A percentile compares a stretch with the other conserved stretches of the same genome.
Conservation (phyloP, 306 rosid genomes). For the Hippophae rhamnoides region DNA sequence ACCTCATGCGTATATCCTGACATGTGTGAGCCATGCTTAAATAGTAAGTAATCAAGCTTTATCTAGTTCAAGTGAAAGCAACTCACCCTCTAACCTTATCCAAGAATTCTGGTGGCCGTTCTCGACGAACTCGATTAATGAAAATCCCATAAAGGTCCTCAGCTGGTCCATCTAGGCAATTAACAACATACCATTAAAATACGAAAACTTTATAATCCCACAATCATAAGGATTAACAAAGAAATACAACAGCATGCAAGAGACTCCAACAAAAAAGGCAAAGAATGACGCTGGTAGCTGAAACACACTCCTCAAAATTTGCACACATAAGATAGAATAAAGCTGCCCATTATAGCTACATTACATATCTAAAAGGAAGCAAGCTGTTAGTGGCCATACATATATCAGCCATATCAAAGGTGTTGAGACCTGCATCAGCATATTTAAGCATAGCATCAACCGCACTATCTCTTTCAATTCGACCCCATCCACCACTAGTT, state of each 20-base stretch:
- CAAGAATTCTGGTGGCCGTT: conserved; percentile 73
- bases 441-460: conserved; percentile 71
- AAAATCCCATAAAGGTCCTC: conserved; percentile 88
- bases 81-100: conserved; percentile 88
- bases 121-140: conserved; percentile 82
- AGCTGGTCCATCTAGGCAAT: conserved; percentile 80
- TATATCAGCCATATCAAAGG: conserved; percentile 84
- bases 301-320: no score
- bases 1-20: no score
- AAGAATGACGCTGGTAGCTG: no score
- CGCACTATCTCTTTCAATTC: conserved; percentile 53
- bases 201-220: background rate
- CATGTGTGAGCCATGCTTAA: no score
- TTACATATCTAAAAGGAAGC: background rate
- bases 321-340: no score
- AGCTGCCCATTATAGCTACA: no score
- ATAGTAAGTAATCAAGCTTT: background rate
- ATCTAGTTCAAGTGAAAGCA: conserved; percentile 10
- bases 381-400: conserved; percentile 27
- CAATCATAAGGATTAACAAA: background rate
- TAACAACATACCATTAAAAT: conserved; percentile 15
- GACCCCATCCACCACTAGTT: conserved; percentile 81
- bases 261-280: no score
- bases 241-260: background rate
- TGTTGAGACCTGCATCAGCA: conserved; percentile 59